Base-by-base conservation (phyloP, 2,329 filamentous ascomycete species). In the Sarocladiaceae sp. region DNA sequence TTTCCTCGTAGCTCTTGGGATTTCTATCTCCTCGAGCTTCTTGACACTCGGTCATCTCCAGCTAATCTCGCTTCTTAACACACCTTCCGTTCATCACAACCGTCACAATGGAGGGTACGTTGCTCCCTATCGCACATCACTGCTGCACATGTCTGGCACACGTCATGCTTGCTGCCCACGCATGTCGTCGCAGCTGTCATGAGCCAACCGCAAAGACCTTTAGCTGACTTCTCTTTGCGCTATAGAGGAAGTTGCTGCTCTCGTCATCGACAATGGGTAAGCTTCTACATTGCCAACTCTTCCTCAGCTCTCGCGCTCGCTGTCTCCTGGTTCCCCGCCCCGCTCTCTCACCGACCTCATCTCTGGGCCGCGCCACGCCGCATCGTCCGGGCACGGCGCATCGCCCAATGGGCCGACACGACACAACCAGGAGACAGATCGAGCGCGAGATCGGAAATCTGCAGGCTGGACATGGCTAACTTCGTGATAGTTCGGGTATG, bases 261-360 rank as follows among this genome's bases (percentile, higher is more conserved):
- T 98, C 88, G 93, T 98, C 76, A 97, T 98, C 78, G 93, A 98
- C 90, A 98, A 98, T 97, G 93, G 93, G 93, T 98, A 91, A 88
- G 90, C 78, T 74, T 63, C 23, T 24, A n/a, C 59, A 55, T 58
- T 58, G 59, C 53, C 48, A 48, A 48, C 53, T 51, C 49, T 51
- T 68, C 63, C 66, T 65, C 65, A 62, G 62, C 65, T 50, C 44
- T 31, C 46, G 47, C 48, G 46, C 34, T 34, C 43, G 34, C 26
- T 23, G 35, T 42, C 46, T 37, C 44, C 46, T 44, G 42, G 44
- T 43, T 31, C 46, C 48, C 47, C 44, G 56, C 57, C 55, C 50
- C 50, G 54, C 53, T 60, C 53, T 57, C 58, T 64, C 62, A 62
- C 58, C 58, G 58, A 61, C 62, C 57, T 58, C 58, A 50, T 51